These are phyloP conservation scores for Pseudogymnoascus sp. DNA, from an alignment of 2,329 filamentous ascomycete species.

Conservation along the genomic window DNA sequence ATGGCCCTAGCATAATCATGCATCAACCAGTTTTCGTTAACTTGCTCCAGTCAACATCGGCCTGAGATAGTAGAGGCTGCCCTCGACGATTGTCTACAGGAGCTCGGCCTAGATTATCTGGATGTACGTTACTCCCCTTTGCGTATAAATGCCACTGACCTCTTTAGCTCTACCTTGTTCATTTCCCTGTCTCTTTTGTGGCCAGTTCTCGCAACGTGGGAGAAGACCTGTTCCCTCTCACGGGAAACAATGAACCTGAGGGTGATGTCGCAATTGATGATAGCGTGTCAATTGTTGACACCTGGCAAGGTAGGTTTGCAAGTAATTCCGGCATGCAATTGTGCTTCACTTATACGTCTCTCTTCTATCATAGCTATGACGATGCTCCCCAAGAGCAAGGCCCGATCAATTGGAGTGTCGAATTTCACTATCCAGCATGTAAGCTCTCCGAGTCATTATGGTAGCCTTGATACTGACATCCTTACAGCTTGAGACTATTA, in stretches of 20 bases:
- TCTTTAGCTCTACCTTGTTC: conserved; percentile 50
- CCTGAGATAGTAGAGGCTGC: conserved; percentile 52
- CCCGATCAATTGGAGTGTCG: conserved; percentile 62
- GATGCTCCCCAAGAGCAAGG: conserved; percentile 53
- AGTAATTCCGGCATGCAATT: neutral
- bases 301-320: conserved; percentile 36
- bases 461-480: neutral
- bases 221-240: conserved; percentile 39
- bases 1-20: neutral
- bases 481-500: conserved; percentile 43
- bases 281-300: conserved; percentile 35
- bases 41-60: conserved; percentile 43
- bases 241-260: conserved; percentile 28
- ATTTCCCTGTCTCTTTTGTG: conserved; percentile 50
- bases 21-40: neutral
- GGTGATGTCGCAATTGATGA: conserved; percentile 38
- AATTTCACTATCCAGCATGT: conserved; percentile 58
- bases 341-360: conserved; percentile 22
- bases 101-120: conserved; percentile 50
- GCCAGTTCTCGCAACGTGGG: conserved; percentile 23
- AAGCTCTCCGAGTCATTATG: conserved; percentile 8
- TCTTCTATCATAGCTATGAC: conserved; percentile 35
- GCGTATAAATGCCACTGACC: neutral
- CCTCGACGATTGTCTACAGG: conserved; percentile 48
- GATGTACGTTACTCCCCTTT: conserved; percentile 34